Percentiles rank a stretch among this genome's conserved stretches.
Evolutionary conservation across 1,284 basidiomycete genomes (phyloP).

Genomic region (Ustilago shanxiensis): DNA sequence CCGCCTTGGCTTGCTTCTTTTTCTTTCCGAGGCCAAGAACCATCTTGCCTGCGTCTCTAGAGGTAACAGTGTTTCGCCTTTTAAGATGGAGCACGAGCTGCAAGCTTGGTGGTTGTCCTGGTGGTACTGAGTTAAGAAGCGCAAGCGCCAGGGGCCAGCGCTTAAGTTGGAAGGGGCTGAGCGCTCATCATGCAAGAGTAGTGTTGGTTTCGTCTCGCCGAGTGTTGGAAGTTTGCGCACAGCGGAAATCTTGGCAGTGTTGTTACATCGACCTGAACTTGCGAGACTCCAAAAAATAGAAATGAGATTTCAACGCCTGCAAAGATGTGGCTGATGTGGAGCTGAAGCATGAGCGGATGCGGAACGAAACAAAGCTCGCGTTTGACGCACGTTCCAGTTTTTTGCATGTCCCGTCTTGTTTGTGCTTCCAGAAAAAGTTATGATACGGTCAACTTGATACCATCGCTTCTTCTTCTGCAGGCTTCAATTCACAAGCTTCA

Average conservation of each 20-base stretch:
- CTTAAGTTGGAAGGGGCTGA: not conserved
- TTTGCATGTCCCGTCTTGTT: not conserved
- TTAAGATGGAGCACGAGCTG: not conserved
- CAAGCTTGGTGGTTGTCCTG: not conserved
- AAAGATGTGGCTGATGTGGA: not conserved
- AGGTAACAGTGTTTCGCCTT: not conserved
- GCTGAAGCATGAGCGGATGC: conserved; percentile 8
- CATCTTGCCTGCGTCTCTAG: conserved; percentile 14
- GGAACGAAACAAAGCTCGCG: conserved; percentile 37
- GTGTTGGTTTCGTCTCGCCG: not conserved
- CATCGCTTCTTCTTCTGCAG: not conserved
- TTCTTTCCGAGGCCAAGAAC: conserved; percentile 44
- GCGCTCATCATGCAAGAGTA: not conserved
- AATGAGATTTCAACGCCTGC: too few relatives aligned
- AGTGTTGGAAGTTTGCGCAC: not conserved
- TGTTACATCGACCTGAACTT: not conserved
- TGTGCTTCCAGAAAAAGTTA: conserved; percentile 6
- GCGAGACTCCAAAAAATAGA: not conserved
- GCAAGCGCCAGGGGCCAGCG: conserved; percentile 2
- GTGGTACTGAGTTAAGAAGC: not conserved
- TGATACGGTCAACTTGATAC: too few relatives aligned
- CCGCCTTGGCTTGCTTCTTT: conserved; percentile 28
- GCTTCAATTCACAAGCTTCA: not conserved
- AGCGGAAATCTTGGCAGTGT: not conserved
- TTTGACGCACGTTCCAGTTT: conserved; percentile 45